Evolutionary conservation across 768 basidiomycete species (phyloP), one percentile per base, ranked within the genome.

Genomic region (Suillus americanus): DNA sequence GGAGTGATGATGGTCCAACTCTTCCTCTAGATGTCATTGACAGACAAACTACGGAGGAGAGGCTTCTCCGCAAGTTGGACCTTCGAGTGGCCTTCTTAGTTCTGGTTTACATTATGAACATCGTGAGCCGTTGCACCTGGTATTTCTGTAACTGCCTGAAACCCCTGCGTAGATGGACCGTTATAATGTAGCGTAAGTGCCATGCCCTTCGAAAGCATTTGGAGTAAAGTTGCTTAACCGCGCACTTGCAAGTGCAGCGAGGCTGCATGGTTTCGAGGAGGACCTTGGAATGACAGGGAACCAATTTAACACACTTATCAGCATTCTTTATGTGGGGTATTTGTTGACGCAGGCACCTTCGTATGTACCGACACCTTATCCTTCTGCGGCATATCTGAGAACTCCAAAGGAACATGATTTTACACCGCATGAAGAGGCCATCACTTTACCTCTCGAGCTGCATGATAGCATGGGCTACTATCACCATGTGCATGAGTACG

Each of bases 341-440:
- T 86, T 87, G 63, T 74, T 89, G 30, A 91, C 89, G 87, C 90
- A 92, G 71, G 82, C 89, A 60, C 89, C 89, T 25, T 89, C 87
- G 85, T 88, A 66, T 70, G 86, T 75, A 68, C 46, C 12, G 48
- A 25, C 38, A n/a, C 48, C 20, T 28, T 41, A 16, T 33, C n/a
- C 0, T 55, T 18, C n/a, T 60, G 41, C 8, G 37, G 14, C 12
- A 28, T 30, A 43, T 53, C 40, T 62, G 35, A 65, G 16, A 30
- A 14, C 40, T 23, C 35, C 20, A 7, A 68, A 91, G 90, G 23
- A 91, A 89, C 69, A 86, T 89, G 81, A 83, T 89, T 61, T 73
- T 90, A 46, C 86, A 87, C 70, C 81, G 82, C 70, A 83, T 89
- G 35, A 86, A 85, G 41, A 80, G 82, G 69, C 90, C 89, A 8